A percentile compares a stretch with the other conserved stretches of the same genome.
phyloP scores from a whole-genome alignment of 495 filamentous ascomycete genomes.

The Xylaria scruposa region DNA sequence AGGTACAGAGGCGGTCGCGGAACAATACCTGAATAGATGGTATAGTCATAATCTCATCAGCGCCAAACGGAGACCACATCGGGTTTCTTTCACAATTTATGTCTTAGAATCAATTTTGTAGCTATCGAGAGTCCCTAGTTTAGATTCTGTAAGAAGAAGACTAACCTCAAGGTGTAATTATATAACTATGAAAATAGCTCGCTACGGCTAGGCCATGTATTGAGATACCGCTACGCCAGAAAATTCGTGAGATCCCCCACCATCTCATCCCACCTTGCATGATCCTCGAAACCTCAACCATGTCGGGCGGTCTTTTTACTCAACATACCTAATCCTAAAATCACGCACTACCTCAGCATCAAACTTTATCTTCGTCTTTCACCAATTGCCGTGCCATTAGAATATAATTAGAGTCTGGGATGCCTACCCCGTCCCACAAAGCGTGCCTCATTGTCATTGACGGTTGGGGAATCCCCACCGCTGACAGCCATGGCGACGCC shows the following conservation, averaged over 20 bases:
- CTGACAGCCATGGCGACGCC: conserved; percentile 86
- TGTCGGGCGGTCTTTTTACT: conserved; percentile 15
- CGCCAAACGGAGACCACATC: neutral
- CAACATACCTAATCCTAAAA: conserved; percentile 28
- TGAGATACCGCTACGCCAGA: neutral
- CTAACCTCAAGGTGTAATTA: neutral
- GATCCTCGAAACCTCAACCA: conserved; percentile 24
- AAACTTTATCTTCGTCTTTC: conserved; percentile 24
- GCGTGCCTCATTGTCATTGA: conserved; percentile 97
- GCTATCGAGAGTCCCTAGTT: neutral
- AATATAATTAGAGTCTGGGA: conserved; percentile 47
- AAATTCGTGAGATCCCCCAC: conserved; percentile 22
- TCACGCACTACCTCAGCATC: conserved; percentile 28
- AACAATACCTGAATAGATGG: conserved; percentile 9
- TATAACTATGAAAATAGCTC: neutral
- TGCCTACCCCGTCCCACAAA: conserved; percentile 88
- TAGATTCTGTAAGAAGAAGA: neutral
- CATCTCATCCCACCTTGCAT: conserved; percentile 38
- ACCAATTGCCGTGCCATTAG: conserved; percentile 39
- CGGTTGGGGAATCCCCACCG: conserved; percentile 91
- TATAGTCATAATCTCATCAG: neutral
- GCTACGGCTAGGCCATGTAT: neutral
- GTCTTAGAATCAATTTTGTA: neutral
- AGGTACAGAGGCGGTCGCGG: neutral
- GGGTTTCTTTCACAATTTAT: neutral